Evolutionary conservation across 2,329 filamentous ascomycete genomes (phyloP).

Genomic region (Metarhizium brunneum): DNA sequence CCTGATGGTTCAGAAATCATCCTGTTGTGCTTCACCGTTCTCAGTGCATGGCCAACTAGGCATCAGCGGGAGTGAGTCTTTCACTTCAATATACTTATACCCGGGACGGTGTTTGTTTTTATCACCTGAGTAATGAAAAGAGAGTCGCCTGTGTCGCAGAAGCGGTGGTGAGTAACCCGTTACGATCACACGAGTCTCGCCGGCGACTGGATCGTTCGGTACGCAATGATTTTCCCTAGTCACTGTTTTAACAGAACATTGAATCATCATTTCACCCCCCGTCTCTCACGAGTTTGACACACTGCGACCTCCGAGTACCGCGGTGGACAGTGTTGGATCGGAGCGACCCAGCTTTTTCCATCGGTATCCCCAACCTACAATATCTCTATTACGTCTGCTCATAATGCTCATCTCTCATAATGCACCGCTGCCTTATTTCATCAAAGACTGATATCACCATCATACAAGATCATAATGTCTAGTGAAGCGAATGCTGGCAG

Average conservation of each 20-base stretch:
- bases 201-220: not conserved
- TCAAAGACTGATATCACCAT: not conserved
- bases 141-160: not conserved
- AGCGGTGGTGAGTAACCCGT: not conserved
- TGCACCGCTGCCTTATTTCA: not conserved
- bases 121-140: not conserved
- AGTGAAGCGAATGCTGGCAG: constrained; percentile 1
- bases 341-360: not conserved
- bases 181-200: not conserved
- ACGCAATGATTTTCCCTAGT: not conserved
- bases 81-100: not conserved
- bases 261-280: not conserved
- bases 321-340: not conserved
- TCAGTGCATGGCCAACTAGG: not conserved
- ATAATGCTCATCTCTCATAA: not conserved
- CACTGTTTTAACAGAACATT: not conserved
- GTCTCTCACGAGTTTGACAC: not conserved
- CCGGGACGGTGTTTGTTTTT: not conserved
- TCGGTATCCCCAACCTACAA: not conserved
- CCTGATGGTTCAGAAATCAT: not conserved
- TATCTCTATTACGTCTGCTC: not conserved
- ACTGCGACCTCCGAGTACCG: not conserved
- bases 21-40: constrained; percentile 1
- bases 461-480: constrained; percentile 7
- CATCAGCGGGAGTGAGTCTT: constrained; percentile 2